These are phyloP conservation scores for Infundibulicybe gibba DNA, from an alignment of 768 basidiomycete species.

Conservation along the genomic window DNA sequence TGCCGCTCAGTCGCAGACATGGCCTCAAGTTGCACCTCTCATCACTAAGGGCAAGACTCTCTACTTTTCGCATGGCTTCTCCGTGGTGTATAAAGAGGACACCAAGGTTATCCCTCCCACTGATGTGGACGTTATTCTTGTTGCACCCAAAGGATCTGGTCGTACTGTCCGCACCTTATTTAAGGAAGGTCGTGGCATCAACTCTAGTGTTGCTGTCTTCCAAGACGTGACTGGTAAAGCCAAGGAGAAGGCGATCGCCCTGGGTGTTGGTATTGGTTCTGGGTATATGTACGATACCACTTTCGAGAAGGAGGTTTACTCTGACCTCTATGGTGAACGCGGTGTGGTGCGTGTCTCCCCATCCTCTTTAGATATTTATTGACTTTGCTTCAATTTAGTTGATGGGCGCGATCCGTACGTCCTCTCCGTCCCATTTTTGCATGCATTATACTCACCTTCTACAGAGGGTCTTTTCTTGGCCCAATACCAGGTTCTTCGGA, in stretches of 20 bases:
- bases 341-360: constrained; percentile 75
- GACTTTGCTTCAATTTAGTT: constrained; percentile 43
- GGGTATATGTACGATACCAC: constrained; percentile 99
- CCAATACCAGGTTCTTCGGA: constrained; percentile 96
- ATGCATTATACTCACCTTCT: constrained; percentile 2
- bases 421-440: neutral
- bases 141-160: constrained; percentile 98
- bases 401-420: constrained; percentile 94
- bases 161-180: constrained; percentile 99
- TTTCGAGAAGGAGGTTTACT: constrained; percentile 99
- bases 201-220: constrained; percentile 91
- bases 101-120: constrained; percentile 89
- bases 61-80: constrained; percentile 99
- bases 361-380: constrained; percentile 5
- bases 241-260: constrained; percentile 92
- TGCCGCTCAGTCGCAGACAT: constrained; percentile 97
- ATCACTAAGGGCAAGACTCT: constrained; percentile 99
- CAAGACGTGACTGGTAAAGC: constrained; percentile 99
- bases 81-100: constrained; percentile 96
- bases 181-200: constrained; percentile 99
- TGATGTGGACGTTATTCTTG: constrained; percentile 98
- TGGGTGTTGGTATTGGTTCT: constrained; percentile 92
- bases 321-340: constrained; percentile 98
- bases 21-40: constrained; percentile 84
- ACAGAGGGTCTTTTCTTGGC: constrained; percentile 97